Conservation (phyloP, 306 rosid genomes). For the Rubus parviflorus region DNA sequence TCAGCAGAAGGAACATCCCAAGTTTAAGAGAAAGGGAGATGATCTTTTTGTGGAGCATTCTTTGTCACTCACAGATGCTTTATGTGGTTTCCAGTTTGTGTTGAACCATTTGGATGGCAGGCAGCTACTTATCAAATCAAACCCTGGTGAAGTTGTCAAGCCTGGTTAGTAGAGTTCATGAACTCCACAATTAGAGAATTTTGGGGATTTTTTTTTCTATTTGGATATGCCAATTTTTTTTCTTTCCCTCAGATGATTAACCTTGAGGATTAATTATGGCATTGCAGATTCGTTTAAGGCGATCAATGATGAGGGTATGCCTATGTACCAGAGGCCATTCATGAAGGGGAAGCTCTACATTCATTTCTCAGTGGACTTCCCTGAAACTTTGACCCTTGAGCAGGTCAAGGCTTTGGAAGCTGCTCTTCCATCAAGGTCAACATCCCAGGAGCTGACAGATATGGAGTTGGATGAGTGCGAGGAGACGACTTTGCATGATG, state of each 20-base stretch:
- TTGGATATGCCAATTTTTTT: neutral
- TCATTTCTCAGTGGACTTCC: slow-evolving; percentile 86
- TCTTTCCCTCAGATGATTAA: neutral
- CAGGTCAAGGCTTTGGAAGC: slow-evolving; percentile 62
- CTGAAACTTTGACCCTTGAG: slow-evolving; percentile 57
- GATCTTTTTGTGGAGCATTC: slow-evolving; percentile 76
- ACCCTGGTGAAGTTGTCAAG: slow-evolving; percentile 73
- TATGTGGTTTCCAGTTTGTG: slow-evolving; percentile 72
- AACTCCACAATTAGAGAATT: neutral
- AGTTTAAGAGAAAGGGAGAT: slow-evolving; percentile 66
- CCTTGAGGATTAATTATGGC: neutral
- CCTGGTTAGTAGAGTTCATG: slow-evolving; percentile 42
- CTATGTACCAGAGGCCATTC: slow-evolving; percentile 82
- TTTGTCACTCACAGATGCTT: slow-evolving; percentile 62
- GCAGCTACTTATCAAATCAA: slow-evolving; percentile 58
- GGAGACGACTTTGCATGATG: slow-evolving; percentile 85
- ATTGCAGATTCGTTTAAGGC: slow-evolving; percentile 81
- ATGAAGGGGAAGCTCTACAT: slow-evolving; percentile 93
- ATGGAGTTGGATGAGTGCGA: slow-evolving; percentile 96
- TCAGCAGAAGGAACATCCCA: slow-evolving; percentile 80
- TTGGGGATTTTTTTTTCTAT: neutral
- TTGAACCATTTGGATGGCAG: slow-evolving; percentile 68
- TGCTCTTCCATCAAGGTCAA: slow-evolving; percentile 63
- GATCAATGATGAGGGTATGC: slow-evolving; percentile 92
- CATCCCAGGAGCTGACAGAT: slow-evolving; percentile 55